These are phyloP conservation scores for Ganoderma multipileum DNA, from an alignment of 1,284 basidiomycete species.

Conservation along the genomic window DNA sequence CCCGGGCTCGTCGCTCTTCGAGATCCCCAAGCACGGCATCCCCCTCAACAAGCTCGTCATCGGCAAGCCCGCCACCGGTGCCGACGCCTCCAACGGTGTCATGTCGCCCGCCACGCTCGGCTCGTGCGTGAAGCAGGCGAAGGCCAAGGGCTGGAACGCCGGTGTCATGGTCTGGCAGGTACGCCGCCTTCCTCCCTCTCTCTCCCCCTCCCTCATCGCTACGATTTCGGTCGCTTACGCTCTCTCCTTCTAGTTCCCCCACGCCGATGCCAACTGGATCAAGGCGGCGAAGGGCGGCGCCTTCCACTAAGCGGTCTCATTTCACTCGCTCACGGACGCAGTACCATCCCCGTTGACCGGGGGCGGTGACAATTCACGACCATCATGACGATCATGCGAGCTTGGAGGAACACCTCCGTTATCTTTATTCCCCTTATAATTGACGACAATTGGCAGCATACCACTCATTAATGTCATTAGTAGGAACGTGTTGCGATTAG, in stretches of 20 bases:
- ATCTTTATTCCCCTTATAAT: background rate
- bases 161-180: conserved; percentile 28
- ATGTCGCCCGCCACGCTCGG: conserved; percentile 61
- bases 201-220: no score
- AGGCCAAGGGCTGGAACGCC: conserved; percentile 61
- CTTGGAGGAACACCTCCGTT: background rate
- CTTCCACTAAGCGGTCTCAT: conserved; percentile 9
- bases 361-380: background rate
- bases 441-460: background rate
- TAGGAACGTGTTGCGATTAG: background rate
- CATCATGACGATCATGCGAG: conserved; percentile 2
- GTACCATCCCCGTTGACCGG: background rate
- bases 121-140: conserved; percentile 60
- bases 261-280: conserved; percentile 27
- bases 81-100: conserved; percentile 59
- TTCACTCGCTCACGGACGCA: background rate
- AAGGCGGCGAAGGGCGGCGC: conserved; percentile 20
- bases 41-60: conserved; percentile 57
- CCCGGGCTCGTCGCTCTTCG: conserved; percentile 51
- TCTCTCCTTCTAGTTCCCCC: conserved; percentile 20
- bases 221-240: background rate
- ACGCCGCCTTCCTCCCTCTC: background rate
- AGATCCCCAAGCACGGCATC: conserved; percentile 63
- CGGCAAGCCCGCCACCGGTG: conserved; percentile 58
- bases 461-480: background rate